These are phyloP conservation scores for Mortierella sp. DNA, from an alignment of 371 early-diverging fungal species.

Conservation along the genomic window DNA sequence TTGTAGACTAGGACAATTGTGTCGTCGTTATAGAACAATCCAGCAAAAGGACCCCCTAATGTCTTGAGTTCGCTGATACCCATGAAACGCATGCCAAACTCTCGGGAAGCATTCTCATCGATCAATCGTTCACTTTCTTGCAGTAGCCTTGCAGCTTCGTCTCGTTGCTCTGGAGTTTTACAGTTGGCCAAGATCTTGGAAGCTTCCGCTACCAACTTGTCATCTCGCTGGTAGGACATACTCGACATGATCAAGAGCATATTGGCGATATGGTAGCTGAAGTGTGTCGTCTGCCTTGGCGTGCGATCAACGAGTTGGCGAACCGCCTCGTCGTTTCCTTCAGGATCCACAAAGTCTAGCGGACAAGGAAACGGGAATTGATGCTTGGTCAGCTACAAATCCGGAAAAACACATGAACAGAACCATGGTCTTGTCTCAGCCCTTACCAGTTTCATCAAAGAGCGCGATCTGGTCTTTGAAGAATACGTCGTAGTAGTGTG, in stretches of 20 bases:
- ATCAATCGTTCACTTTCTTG: slow-evolving; percentile 33
- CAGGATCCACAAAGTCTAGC: slow-evolving; percentile 37
- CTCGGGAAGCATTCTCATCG: slow-evolving; percentile 21
- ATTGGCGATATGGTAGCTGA: slow-evolving; percentile 39
- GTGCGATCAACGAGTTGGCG: slow-evolving; percentile 17
- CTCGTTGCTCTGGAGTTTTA: slow-evolving; percentile 14
- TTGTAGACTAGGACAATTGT: slow-evolving; percentile 60
- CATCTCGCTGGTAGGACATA: slow-evolving; percentile 61
- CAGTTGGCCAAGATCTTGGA: slow-evolving; percentile 17
- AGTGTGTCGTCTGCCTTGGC: slow-evolving; percentile 12
- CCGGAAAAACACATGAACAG: not conserved
- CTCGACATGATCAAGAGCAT: slow-evolving; percentile 39
- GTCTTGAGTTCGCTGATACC: slow-evolving; percentile 64
- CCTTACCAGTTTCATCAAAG: slow-evolving; percentile 31
- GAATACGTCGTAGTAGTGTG: slow-evolving; percentile 17
- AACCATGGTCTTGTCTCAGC: not conserved
- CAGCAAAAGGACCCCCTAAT: slow-evolving; percentile 61
- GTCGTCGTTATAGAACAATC: slow-evolving; percentile 58
- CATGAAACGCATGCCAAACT: slow-evolving; percentile 57
- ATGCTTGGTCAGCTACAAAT: not conserved
- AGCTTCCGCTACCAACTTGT: slow-evolving; percentile 48
- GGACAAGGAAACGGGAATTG: not conserved
- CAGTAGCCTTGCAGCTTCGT: slow-evolving; percentile 16
- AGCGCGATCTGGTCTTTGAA: slow-evolving; percentile 35
- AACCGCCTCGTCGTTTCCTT: slow-evolving; percentile 34